Evolutionary conservation across 75 land plant species (phyloP).

Genomic region (Cryptomeria japonica): DNA sequence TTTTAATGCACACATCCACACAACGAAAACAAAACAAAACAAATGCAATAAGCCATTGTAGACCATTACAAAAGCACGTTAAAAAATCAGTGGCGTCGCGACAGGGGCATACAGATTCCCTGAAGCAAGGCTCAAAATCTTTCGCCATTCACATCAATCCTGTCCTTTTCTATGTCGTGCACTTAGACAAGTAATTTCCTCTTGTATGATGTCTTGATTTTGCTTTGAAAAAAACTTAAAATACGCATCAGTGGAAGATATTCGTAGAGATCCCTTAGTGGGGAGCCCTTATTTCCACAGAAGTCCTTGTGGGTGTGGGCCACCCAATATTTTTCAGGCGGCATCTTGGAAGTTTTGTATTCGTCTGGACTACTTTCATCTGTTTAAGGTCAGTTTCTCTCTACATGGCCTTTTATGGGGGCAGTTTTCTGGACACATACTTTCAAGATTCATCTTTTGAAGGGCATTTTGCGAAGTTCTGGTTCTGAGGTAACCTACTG

Average conservation of each 20-base stretch:
- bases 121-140: background rate
- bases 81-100: background rate
- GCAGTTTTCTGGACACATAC: background rate
- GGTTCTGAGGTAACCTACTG: background rate
- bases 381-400: background rate
- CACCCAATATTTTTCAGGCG: background rate
- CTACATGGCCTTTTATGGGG: background rate
- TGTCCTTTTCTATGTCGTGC: background rate
- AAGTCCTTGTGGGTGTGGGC: background rate
- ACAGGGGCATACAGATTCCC: background rate
- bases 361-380: background rate
- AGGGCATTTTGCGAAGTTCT: background rate
- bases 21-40: background rate
- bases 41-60: background rate
- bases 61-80: background rate
- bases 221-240: background rate
- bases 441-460: background rate
- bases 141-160: background rate
- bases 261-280: background rate
- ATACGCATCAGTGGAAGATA: background rate
- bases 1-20: background rate
- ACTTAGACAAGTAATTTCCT: background rate
- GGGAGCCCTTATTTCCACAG: background rate
- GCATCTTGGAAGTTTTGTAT: background rate
- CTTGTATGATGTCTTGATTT: background rate